Conservation (phyloP, 2,329 filamentous ascomycete genomes). For the Nothophoma quercina region DNA sequence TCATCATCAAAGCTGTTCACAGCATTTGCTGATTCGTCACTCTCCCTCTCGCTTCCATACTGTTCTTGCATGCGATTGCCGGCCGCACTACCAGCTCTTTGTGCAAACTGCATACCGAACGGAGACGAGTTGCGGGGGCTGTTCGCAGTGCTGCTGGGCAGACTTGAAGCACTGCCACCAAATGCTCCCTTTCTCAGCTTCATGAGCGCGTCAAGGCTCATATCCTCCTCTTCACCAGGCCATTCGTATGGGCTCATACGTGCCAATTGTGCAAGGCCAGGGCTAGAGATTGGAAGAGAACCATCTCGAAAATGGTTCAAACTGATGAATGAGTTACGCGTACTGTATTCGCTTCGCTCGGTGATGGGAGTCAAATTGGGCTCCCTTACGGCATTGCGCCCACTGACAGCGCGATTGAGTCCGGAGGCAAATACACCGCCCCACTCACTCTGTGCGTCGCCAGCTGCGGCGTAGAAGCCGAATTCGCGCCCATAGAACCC, state of each 20-base stretch:
- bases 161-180: conserved; percentile 79
- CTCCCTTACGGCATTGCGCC: conserved; percentile 70
- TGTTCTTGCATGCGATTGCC: conserved; percentile 41
- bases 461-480: conserved; percentile 81
- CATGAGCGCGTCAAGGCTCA: conserved; percentile 76
- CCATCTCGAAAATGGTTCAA: conserved; percentile 63
- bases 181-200: conserved; percentile 78
- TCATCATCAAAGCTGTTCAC: conserved; percentile 29
- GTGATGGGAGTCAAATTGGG: conserved; percentile 96
- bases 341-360: conserved; percentile 94
- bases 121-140: conserved; percentile 49
- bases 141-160: conserved; percentile 59
- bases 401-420: conserved; percentile 72
- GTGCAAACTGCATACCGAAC: conserved; percentile 48
- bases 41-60: conserved; percentile 33
- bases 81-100: conserved; percentile 37
- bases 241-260: conserved; percentile 63
- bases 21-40: conserved; percentile 33
- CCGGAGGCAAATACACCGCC: conserved; percentile 89
- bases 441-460: conserved; percentile 69
- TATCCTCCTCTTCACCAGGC: conserved; percentile 66
- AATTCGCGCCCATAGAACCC: conserved; percentile 97
- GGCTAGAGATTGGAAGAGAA: conserved; percentile 63
- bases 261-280: conserved; percentile 77
- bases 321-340: conserved; percentile 88